Conservation (phyloP, 176 grass and related monocot genomes). For the Carex parvula region DNA sequence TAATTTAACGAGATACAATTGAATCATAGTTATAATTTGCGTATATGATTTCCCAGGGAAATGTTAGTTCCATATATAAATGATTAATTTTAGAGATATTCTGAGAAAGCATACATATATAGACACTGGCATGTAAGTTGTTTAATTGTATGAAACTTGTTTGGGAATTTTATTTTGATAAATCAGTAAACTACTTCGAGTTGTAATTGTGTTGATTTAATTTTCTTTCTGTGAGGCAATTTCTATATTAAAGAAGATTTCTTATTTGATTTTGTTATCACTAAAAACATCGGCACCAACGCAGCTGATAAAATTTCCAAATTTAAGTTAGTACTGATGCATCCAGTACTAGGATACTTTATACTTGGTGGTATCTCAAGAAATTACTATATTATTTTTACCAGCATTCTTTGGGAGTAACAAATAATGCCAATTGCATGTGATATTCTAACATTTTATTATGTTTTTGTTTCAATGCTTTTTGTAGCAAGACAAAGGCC, state of each 20-base stretch:
- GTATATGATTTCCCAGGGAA: not conserved
- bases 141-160: not conserved
- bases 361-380: not conserved
- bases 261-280: not conserved
- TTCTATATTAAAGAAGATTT: not conserved
- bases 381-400: not conserved
- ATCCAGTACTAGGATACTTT: not conserved
- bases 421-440: not conserved
- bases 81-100: constrained; percentile 3
- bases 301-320: not conserved
- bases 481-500: constrained; percentile 36
- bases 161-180: not conserved
- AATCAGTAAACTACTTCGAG: not conserved
- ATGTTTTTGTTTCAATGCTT: not conserved
- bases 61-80: not conserved
- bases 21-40: not conserved
- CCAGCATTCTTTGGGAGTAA: not conserved
- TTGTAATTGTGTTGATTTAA: not conserved
- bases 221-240: not conserved
- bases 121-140: not conserved
- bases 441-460: not conserved
- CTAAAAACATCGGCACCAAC: not conserved
- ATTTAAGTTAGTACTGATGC: not conserved
- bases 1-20: not conserved
- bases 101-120: constrained; percentile 1